phyloP scores from a whole-genome alignment of 371 early-diverging fungal genomes.

The Gilbertella persicaria region DNA sequence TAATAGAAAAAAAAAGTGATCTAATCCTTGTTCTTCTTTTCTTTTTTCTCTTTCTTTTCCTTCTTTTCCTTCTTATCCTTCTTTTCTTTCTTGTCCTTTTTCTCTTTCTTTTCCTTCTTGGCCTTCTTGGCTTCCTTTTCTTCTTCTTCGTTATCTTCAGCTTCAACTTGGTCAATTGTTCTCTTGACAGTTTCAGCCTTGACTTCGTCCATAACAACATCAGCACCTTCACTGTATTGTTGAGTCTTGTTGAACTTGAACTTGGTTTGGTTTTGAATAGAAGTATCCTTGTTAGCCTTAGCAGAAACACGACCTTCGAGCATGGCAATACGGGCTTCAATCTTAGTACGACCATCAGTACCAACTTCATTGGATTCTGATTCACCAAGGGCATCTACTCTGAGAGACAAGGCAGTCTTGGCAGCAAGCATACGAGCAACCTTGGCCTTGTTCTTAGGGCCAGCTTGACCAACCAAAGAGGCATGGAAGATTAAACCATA shows the following conservation, averaged over 20 bases:
- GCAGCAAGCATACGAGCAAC: constrained; percentile 91
- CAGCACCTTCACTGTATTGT: constrained; percentile 39
- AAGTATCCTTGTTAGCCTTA: constrained; percentile 55
- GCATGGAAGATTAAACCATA: constrained; percentile 96
- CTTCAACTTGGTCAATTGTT: constrained; percentile 52
- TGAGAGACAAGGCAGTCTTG: constrained; percentile 90
- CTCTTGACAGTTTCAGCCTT: constrained; percentile 38
- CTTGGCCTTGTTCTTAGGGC: constrained; percentile 89
- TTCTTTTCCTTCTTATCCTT: constrained; percentile 52
- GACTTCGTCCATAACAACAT: constrained; percentile 42
- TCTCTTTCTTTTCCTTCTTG: constrained; percentile 59
- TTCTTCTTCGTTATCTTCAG: constrained; percentile 38
- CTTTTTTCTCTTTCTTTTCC: constrained; percentile 47
- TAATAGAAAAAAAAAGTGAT: background rate
- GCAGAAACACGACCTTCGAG: constrained; percentile 71
- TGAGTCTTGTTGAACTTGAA: constrained; percentile 55
- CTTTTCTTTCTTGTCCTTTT: constrained; percentile 59
- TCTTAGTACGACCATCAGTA: constrained; percentile 78
- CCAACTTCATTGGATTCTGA: constrained; percentile 82
- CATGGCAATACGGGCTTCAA: constrained; percentile 86
- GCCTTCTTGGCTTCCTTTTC: constrained; percentile 57
- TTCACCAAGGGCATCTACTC: constrained; percentile 96
- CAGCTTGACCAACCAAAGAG: constrained; percentile 85
- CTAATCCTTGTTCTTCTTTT: constrained; percentile 19
- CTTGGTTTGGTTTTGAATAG: constrained; percentile 72